Evolutionary conservation across 2,329 filamentous ascomycete species (phyloP).

Genomic region (Exserohilum rostratum): DNA sequence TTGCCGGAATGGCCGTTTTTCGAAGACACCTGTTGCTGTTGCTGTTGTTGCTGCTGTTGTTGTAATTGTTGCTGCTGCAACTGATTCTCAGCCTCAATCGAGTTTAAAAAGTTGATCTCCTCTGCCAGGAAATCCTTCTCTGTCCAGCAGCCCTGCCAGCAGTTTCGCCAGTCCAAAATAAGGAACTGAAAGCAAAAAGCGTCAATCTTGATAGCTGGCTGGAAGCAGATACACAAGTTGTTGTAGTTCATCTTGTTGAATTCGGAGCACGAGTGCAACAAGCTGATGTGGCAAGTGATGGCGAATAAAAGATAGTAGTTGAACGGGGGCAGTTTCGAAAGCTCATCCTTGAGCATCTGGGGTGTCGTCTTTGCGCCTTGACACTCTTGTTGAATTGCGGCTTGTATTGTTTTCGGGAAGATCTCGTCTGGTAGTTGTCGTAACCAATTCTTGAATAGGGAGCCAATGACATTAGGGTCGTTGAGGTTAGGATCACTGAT

Average conservation of each 20-base stretch:
- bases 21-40: slow-evolving; percentile 24
- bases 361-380: slow-evolving; percentile 79
- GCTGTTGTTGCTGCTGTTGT: slow-evolving; percentile 3
- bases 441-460: slow-evolving; percentile 95
- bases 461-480: slow-evolving; percentile 95
- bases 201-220: slow-evolving; percentile 96
- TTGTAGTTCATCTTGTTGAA: slow-evolving; percentile 99
- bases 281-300: slow-evolving; percentile 92
- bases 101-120: slow-evolving; percentile 40
- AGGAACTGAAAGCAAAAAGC: slow-evolving; percentile 94
- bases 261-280: slow-evolving; percentile 87
- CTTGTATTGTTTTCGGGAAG: slow-evolving; percentile 83
- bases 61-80: slow-evolving; percentile 3
- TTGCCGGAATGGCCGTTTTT: slow-evolving; percentile 38
- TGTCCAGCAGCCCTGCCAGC: slow-evolving; percentile 95
- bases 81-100: slow-evolving; percentile 21
- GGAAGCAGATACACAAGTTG: slow-evolving; percentile 95
- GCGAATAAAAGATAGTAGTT: slow-evolving; percentile 98
- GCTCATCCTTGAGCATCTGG: slow-evolving; percentile 84
- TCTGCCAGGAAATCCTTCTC: slow-evolving; percentile 70
- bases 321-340: slow-evolving; percentile 92
- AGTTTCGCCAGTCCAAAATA: slow-evolving; percentile 93
- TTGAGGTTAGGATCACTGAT: slow-evolving; percentile 88
- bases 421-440: slow-evolving; percentile 93
- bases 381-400: slow-evolving; percentile 79